Percentiles rank a stretch among this genome's conserved stretches.
Evolutionary conservation across 805 yeast genomes (phyloP).

Genomic region (Phaffomyces opuntiae): DNA sequence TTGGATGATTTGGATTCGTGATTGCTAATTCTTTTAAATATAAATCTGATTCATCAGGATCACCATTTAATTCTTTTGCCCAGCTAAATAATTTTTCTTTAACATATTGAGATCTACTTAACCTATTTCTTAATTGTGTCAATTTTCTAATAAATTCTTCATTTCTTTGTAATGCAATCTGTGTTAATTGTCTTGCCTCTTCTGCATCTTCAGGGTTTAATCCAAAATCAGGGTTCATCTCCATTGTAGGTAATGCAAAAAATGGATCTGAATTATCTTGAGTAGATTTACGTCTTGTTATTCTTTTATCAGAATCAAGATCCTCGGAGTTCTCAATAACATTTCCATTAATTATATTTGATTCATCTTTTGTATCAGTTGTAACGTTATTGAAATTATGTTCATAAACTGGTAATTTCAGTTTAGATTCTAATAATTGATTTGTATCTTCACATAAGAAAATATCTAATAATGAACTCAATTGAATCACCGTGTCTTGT

Average conservation of each 20-base stretch:
- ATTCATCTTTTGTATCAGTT: background rate
- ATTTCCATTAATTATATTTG: background rate
- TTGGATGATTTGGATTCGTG: too few relatives aligned
- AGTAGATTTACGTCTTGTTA: constrained; percentile 21
- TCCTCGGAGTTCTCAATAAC: constrained; percentile 16
- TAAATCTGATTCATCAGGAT: constrained; percentile 39
- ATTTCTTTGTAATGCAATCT: constrained; percentile 71
- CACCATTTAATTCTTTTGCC: constrained; percentile 81
- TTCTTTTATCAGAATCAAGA: constrained; percentile 22
- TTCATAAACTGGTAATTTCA: constrained; percentile 65
- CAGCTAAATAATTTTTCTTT: constrained; percentile 66
- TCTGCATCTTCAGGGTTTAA: constrained; percentile 52
- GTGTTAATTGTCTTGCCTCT: constrained; percentile 66
- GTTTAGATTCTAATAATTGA: constrained; percentile 52
- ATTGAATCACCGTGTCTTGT: constrained; percentile 64
- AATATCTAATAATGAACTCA: constrained; percentile 66
- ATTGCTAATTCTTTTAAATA: constrained; percentile 24
- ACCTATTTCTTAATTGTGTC: constrained; percentile 62
- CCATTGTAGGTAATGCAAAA: constrained; percentile 51
- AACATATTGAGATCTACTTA: constrained; percentile 71
- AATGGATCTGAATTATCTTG: constrained; percentile 47
- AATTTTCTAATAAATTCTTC: constrained; percentile 84
- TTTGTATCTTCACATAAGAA: constrained; percentile 84
- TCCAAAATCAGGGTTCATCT: constrained; percentile 40
- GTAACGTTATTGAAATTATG: constrained; percentile 37